These are phyloP conservation scores for Termitomyces sp. DNA, from an alignment of 768 basidiomycete species.

Conservation along the genomic window DNA sequence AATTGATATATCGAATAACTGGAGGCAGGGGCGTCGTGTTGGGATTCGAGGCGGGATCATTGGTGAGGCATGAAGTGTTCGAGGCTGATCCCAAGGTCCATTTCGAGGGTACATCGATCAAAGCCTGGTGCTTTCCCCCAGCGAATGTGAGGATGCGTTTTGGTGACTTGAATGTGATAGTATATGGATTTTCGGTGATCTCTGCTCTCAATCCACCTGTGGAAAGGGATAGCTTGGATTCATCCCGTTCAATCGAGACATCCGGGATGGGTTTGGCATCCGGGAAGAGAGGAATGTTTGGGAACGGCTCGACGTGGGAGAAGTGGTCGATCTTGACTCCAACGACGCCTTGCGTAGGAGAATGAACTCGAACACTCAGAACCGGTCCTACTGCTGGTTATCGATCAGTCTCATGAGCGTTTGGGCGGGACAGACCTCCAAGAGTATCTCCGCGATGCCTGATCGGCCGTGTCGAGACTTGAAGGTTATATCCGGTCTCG, in stretches of 20 bases:
- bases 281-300: constrained; percentile 57
- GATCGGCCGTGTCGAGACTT: constrained; percentile 57
- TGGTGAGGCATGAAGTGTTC: constrained; percentile 50
- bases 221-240: constrained; percentile 26
- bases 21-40: constrained; percentile 35
- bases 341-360: constrained; percentile 49
- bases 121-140: constrained; percentile 48
- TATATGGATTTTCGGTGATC: constrained; percentile 55
- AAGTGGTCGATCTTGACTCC: constrained; percentile 55
- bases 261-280: constrained; percentile 46
- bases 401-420: constrained; percentile 7
- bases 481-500: constrained; percentile 45
- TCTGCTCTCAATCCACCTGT: constrained; percentile 48
- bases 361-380: constrained; percentile 43
- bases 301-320: constrained; percentile 33
- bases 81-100: constrained; percentile 48
- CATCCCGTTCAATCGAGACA: constrained; percentile 28
- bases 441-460: constrained; percentile 60
- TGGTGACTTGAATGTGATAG: constrained; percentile 53
- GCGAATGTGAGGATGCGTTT: constrained; percentile 40
- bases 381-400: constrained; percentile 36
- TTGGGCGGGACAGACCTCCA: constrained; percentile 32
- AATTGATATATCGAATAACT: constrained; percentile 42
- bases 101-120: constrained; percentile 49
- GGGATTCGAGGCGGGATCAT: constrained; percentile 56